Evolutionary conservation across 345 rosid species (phyloP).

Genomic region (Gynandropsis gynandra): DNA sequence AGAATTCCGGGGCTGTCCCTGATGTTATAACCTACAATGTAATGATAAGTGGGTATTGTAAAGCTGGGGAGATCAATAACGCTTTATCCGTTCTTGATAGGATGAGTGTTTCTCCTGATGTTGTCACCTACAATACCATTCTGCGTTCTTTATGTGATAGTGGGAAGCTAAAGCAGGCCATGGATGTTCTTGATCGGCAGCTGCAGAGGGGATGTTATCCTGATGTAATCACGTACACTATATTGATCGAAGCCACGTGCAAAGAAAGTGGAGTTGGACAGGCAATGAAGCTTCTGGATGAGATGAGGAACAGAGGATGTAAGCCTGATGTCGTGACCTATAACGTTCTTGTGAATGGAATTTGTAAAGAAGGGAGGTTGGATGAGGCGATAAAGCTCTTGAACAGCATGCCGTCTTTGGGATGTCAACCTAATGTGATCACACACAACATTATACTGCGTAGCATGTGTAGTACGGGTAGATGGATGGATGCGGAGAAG

Average conservation of each 20-base stretch:
- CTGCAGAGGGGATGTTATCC: slow-evolving; percentile 61
- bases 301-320: slow-evolving; percentile 74
- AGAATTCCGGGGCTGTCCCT: slow-evolving; percentile 65
- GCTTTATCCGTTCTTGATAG: slow-evolving; percentile 56
- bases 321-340: slow-evolving; percentile 77
- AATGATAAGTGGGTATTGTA: slow-evolving; percentile 76
- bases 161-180: slow-evolving; percentile 68
- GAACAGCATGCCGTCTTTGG: slow-evolving; percentile 53
- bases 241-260: slow-evolving; percentile 80
- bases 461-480: slow-evolving; percentile 72
- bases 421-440: slow-evolving; percentile 74
- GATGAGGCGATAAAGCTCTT: slow-evolving; percentile 83
- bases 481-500: slow-evolving; percentile 89
- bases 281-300: slow-evolving; percentile 88
- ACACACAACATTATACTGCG: slow-evolving; percentile 72
- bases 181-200: slow-evolving; percentile 67
- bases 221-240: slow-evolving; percentile 70
- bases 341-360: slow-evolving; percentile 80
- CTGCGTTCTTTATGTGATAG: slow-evolving; percentile 62
- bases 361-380: slow-evolving; percentile 74
- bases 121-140: slow-evolving; percentile 77
- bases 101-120: slow-evolving; percentile 79
- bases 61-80: slow-evolving; percentile 61
- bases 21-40: slow-evolving; percentile 80
- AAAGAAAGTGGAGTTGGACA: slow-evolving; percentile 67